Conservation (phyloP, 768 basidiomycete species). For the Boletus edulis region DNA sequence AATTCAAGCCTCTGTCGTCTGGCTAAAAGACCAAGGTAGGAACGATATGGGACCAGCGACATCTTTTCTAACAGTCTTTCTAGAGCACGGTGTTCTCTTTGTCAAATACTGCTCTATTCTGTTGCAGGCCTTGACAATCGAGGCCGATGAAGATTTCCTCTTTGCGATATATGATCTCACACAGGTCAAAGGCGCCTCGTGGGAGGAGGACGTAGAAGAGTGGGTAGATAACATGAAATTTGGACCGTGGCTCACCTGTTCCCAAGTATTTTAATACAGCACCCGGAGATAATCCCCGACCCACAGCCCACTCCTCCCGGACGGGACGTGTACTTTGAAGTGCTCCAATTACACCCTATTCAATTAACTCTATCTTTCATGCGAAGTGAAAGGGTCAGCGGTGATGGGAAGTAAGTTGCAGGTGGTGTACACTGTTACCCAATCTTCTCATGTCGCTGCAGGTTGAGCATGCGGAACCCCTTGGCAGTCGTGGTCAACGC, state of each 20-base stretch:
- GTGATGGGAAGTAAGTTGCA: constrained; percentile 79
- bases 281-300: constrained; percentile 67
- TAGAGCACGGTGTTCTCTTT: constrained; percentile 98
- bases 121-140: constrained; percentile 90
- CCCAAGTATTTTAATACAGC: constrained; percentile 66
- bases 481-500: constrained; percentile 92
- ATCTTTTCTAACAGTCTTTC: background rate
- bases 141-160: constrained; percentile 95
- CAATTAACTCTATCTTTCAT: constrained; percentile 93
- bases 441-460: constrained; percentile 25
- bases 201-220: constrained; percentile 80
- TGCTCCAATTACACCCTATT: constrained; percentile 92
- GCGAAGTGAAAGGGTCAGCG: constrained; percentile 91
- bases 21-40: constrained; percentile 90
- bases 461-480: constrained; percentile 82
- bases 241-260: constrained; percentile 6
- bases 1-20: constrained; percentile 81
- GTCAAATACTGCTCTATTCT: constrained; percentile 96
- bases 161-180: constrained; percentile 90
- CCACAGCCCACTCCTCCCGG: constrained; percentile 65
- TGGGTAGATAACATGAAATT: constrained; percentile 35
- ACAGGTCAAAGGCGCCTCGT: constrained; percentile 87
- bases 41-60: background rate
- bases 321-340: constrained; percentile 91
- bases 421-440: background rate